These are phyloP conservation scores for Lipomyces starkeyi DNA, from an alignment of 805 yeast species.

Conservation along the genomic window DNA sequence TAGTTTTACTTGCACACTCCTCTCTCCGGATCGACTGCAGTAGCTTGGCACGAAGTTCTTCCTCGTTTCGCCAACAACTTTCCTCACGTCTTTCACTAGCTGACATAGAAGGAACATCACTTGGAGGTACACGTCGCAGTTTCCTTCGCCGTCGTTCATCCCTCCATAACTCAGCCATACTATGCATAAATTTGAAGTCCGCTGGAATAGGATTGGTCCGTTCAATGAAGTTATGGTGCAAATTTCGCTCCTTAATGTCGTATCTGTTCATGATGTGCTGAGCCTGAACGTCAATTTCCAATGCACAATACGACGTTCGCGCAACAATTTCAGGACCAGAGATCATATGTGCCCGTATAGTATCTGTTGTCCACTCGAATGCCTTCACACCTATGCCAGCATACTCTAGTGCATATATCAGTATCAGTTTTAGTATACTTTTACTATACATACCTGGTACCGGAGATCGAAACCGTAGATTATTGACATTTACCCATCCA, in stretches of 20 bases:
- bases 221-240: slow-evolving; percentile 60
- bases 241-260: slow-evolving; percentile 51
- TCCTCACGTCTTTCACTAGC: slow-evolving; percentile 1
- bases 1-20: neutral
- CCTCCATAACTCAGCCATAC: slow-evolving; percentile 55
- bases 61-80: slow-evolving; percentile 22
- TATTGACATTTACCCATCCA: slow-evolving; percentile 65
- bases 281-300: slow-evolving; percentile 76
- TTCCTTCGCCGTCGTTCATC: slow-evolving; percentile 50
- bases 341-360: slow-evolving; percentile 18
- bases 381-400: slow-evolving; percentile 2
- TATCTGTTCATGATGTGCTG: slow-evolving; percentile 64
- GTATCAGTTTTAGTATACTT: neutral
- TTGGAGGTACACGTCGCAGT: neutral
- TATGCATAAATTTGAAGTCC: slow-evolving; percentile 39
- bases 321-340: slow-evolving; percentile 45
- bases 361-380: slow-evolving; percentile 21
- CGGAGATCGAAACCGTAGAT: slow-evolving; percentile 56
- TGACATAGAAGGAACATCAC: slow-evolving; percentile 19
- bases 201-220: slow-evolving; percentile 26
- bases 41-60: slow-evolving; percentile 5
- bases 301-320: slow-evolving; percentile 64
- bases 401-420: neutral
- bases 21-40: neutral
- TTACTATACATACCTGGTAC: slow-evolving; percentile 21